These are phyloP conservation scores for Rhododendron ferrugineum DNA, from an alignment of 148 eudicot genomes.

Conservation along the genomic window DNA sequence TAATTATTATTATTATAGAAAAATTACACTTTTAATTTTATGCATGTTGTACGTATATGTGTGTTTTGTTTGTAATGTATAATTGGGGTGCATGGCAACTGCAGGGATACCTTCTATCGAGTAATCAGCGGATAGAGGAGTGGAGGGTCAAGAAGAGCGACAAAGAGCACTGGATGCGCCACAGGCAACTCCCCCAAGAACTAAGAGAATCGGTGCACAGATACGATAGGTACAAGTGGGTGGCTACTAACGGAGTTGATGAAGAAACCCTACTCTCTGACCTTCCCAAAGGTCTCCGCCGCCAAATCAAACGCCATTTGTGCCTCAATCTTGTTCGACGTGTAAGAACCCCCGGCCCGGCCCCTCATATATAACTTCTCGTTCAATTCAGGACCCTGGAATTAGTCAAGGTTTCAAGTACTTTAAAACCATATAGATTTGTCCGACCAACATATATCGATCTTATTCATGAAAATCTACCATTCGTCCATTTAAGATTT, in stretches of 20 bases:
- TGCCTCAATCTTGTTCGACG: slow-evolving; percentile 74
- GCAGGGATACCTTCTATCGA: slow-evolving; percentile 76
- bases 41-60: not conserved
- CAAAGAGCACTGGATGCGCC: slow-evolving; percentile 90
- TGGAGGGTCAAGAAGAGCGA: slow-evolving; percentile 78
- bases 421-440: no score
- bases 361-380: no score
- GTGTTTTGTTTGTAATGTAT: not conserved
- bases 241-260: slow-evolving; percentile 68
- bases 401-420: no score
- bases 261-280: slow-evolving; percentile 65
- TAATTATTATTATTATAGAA: not conserved
- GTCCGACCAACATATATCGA: no score
- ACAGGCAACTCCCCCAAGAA: slow-evolving; percentile 72
- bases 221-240: slow-evolving; percentile 84
- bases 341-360: slow-evolving; percentile 29
- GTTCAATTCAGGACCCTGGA: no score
- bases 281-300: slow-evolving; percentile 68
- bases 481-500: no score
- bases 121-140: slow-evolving; percentile 60
- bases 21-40: no score
- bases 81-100: not conserved
- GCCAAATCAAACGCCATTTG: slow-evolving; percentile 82
- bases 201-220: slow-evolving; percentile 47
- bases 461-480: no score